Evolutionary conservation across 2,329 filamentous ascomycete genomes (phyloP).

Genomic region (Penicillium sp.): DNA sequence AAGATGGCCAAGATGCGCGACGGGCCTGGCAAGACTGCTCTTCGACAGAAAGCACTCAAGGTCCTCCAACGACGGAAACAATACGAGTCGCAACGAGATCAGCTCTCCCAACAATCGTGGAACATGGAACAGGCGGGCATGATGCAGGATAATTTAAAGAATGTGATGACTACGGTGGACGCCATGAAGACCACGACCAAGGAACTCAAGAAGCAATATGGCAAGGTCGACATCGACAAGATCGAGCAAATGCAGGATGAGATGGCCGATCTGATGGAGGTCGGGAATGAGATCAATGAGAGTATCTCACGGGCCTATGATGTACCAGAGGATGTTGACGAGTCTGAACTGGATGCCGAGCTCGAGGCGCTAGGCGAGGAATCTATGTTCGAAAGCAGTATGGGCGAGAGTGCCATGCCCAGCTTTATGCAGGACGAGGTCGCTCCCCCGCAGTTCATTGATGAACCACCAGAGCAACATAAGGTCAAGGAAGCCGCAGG

Average conservation of each 20-base stretch:
- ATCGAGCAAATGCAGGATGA: slow-evolving; percentile 98
- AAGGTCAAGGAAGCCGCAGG: slow-evolving; percentile 81
- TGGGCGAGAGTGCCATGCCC: slow-evolving; percentile 67
- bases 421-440: slow-evolving; percentile 89
- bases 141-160: slow-evolving; percentile 98
- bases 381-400: slow-evolving; percentile 76
- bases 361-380: slow-evolving; percentile 92
- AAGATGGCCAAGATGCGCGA: slow-evolving; percentile 93
- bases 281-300: slow-evolving; percentile 98
- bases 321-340: slow-evolving; percentile 94
- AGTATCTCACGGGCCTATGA: slow-evolving; percentile 89
- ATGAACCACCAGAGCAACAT: slow-evolving; percentile 75
- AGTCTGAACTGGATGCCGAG: slow-evolving; percentile 94
- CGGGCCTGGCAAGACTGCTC: slow-evolving; percentile 86
- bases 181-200: slow-evolving; percentile 97
- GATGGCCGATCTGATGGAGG: slow-evolving; percentile 97
- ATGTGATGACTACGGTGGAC: slow-evolving; percentile 97
- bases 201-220: slow-evolving; percentile 88
- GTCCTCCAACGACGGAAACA: slow-evolving; percentile 90
- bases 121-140: slow-evolving; percentile 98
- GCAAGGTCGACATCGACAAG: slow-evolving; percentile 95
- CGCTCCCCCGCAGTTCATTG: slow-evolving; percentile 80
- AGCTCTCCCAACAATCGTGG: slow-evolving; percentile 92
- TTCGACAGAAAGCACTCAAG: slow-evolving; percentile 93
- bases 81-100: slow-evolving; percentile 91